These are phyloP conservation scores for Leptographium radiaticola DNA, from an alignment of 2,329 filamentous ascomycete species.

Conservation along the genomic window DNA sequence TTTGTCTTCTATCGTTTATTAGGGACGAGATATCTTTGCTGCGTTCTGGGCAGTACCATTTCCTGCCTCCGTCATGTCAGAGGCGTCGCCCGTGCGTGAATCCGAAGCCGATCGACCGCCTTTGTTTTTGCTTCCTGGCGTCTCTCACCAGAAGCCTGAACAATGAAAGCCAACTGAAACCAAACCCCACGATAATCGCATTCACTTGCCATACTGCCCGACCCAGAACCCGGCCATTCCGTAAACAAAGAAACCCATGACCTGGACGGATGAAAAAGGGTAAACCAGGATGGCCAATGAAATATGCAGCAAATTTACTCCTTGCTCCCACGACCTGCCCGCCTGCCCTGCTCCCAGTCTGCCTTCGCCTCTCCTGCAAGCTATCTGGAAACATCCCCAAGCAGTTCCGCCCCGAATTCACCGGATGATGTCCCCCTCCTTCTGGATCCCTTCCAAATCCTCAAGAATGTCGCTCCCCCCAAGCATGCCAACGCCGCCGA, in stretches of 20 bases:
- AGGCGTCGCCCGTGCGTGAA: not conserved
- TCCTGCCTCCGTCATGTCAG: not conserved
- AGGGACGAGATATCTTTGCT: not conserved
- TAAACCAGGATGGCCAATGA: too few relatives aligned
- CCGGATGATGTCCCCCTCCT: slow-evolving; percentile 58
- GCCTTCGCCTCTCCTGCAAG: too few relatives aligned
- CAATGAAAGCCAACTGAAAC: not conserved
- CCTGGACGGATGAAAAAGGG: too few relatives aligned
- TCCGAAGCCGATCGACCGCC: not conserved
- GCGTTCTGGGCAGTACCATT: not conserved
- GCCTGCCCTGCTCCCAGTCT: too few relatives aligned
- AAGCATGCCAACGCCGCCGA: slow-evolving; percentile 45
- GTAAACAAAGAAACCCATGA: too few relatives aligned
- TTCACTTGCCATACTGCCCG: too few relatives aligned
- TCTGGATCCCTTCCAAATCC: slow-evolving; percentile 65
- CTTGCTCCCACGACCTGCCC: too few relatives aligned
- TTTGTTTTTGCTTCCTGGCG: not conserved
- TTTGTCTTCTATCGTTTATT: not conserved
- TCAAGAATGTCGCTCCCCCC: slow-evolving; percentile 81
- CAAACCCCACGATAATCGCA: not conserved
- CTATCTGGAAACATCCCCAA: too few relatives aligned
- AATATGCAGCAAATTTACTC: too few relatives aligned
- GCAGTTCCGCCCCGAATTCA: slow-evolving; percentile 21
- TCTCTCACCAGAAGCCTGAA: not conserved
- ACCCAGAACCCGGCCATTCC: too few relatives aligned